A percentile compares a stretch with the other conserved stretches of the same genome.
Conservation (phyloP, 2,329 filamentous ascomycete genomes). For the Apiospora koreana region DNA sequence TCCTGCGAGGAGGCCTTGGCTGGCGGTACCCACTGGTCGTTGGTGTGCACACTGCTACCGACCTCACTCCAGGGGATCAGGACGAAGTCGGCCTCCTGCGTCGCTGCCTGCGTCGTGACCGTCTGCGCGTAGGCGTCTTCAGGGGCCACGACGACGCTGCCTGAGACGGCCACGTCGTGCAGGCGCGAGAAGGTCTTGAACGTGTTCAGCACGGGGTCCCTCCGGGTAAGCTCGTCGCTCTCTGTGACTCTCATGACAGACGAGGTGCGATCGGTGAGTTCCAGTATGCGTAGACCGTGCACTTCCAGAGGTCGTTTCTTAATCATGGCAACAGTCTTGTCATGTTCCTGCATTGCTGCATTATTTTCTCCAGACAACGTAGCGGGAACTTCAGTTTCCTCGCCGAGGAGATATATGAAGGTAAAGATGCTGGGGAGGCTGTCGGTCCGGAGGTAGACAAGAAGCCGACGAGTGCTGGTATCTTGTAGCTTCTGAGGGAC, state of each 20-base stretch:
- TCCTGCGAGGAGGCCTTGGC: constrained; percentile 46
- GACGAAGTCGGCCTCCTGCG: constrained; percentile 71
- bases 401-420: constrained; percentile 77
- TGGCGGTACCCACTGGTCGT: constrained; percentile 53
- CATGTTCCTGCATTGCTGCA: constrained; percentile 23
- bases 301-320: constrained; percentile 62
- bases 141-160: constrained; percentile 78
- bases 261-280: constrained; percentile 88
- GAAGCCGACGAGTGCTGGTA: constrained; percentile 59
- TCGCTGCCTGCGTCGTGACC: constrained; percentile 67
- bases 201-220: constrained; percentile 86
- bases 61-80: constrained; percentile 90
- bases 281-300: constrained; percentile 82
- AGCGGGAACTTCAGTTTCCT: constrained; percentile 32
- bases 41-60: constrained; percentile 58
- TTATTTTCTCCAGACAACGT: constrained; percentile 15
- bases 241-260: constrained; percentile 94
- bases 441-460: constrained; percentile 83
- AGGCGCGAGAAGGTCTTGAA: constrained; percentile 88
- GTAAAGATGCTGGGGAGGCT: constrained; percentile 81
- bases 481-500: constrained; percentile 32
- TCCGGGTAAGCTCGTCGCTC: constrained; percentile 68
- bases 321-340: constrained; percentile 23
- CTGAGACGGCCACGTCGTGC: constrained; percentile 79
- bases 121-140: constrained; percentile 78